These are phyloP conservation scores for Pythium grandisporangium DNA, from an alignment of 352 stramenopile species.

Conservation along the genomic window DNA sequence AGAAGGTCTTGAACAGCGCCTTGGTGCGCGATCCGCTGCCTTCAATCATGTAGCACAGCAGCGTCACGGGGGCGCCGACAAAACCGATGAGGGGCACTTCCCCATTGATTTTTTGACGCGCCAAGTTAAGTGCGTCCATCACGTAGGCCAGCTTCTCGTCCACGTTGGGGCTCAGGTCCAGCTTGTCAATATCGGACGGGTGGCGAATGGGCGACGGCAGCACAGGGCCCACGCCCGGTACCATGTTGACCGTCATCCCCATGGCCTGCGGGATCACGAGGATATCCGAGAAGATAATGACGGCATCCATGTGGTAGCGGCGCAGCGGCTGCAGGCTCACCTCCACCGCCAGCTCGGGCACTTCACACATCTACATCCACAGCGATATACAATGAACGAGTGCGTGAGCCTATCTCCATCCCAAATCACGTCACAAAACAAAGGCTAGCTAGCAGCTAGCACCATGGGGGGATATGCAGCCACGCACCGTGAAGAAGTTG, in stretches of 20 bases:
- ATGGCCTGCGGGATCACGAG: constrained; percentile 97
- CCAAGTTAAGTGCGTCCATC: constrained; percentile 92
- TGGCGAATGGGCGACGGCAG: constrained; percentile 62
- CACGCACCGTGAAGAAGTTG: constrained; percentile 83
- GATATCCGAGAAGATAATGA: constrained; percentile 99
- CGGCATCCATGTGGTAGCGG: constrained; percentile 91
- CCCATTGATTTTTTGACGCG: constrained; percentile 85
- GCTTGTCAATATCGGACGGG: constrained; percentile 85
- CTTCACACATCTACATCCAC: constrained; percentile 60
- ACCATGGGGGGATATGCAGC: too few relatives aligned
- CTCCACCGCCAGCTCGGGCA: constrained; percentile 88
- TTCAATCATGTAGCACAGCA: constrained; percentile 99
- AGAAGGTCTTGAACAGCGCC: constrained; percentile 91
- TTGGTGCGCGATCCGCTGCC: constrained; percentile 94
- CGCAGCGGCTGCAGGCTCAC: constrained; percentile 96
- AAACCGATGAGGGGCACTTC: constrained; percentile 98
- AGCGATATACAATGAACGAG: not conserved
- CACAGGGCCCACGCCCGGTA: constrained; percentile 89
- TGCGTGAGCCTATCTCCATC: too few relatives aligned
- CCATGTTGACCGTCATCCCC: constrained; percentile 95
- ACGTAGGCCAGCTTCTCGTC: constrained; percentile 93
- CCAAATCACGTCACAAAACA: not conserved
- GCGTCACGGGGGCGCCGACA: constrained; percentile 93
- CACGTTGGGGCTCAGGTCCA: constrained; percentile 87
- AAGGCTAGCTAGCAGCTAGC: too few relatives aligned